Evolutionary conservation across 805 yeast genomes (phyloP), one percentile per base, ranked within the genome.

Genomic region (Metschnikowia similis): DNA sequence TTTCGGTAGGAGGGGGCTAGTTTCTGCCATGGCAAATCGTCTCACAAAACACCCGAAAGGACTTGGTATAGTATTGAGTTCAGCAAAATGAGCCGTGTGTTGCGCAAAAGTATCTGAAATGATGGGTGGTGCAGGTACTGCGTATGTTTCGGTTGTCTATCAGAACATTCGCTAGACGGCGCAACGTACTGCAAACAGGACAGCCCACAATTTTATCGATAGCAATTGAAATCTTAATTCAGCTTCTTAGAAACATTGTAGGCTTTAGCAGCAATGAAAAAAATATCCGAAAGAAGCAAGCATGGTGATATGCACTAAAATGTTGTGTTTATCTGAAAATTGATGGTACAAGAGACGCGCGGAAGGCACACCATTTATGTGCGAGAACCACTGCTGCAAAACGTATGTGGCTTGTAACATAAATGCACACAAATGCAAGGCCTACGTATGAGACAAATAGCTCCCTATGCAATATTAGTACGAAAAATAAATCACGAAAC

Each of bases 1-100:
- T n/a, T 48, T 29, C 57, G 60, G 58, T 56, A 56, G 60, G 43
- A 56, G 60, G 3, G 57, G 57, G 9, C 51, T 45, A 2, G 40
- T 35, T 35, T 56, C 60, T 16, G 52, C 16, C 60, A 56, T 56
- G 13, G 8, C 28, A 4, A 16, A 17, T 17, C 8, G 14, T 38
- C 16, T 38, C 42, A 39, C 34, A 26, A 39, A 4, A 29, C 14
- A n/a, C 8, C 6, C 8, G 14, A 26, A 8, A 21, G 9, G 11
- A 1, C 21, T 21, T 21, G 21, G 21, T 21, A 21, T 21, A 21
- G 8, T 6, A 11, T 26, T 17, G 6, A 28, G 21, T 36, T 36
- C 28, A 21, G 29, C n/a, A 36, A 8, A 21, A 13, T 36, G 14
- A 21, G 3, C 17, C 27, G 14, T 17, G 8, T 26, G 21, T 10